Conservation (phyloP, 2,329 filamentous ascomycete species). For the Colletotrichum theobromicola region DNA sequence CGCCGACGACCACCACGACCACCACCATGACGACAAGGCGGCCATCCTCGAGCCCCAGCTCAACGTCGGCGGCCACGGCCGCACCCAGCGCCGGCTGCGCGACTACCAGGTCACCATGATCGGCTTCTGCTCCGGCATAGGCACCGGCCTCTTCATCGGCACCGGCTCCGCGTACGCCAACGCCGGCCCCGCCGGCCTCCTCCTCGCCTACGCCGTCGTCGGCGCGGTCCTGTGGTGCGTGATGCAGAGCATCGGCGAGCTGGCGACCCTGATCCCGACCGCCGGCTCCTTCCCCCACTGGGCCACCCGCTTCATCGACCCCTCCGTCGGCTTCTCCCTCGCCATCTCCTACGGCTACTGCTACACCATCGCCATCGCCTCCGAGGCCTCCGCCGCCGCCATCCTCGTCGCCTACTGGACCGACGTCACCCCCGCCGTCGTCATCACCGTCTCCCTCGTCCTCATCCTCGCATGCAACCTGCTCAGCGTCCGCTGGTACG, state of each 20-base stretch:
- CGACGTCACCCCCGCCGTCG: slow-evolving; percentile 43
- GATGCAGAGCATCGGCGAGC: slow-evolving; percentile 49
- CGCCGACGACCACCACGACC: background rate
- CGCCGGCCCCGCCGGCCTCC: slow-evolving; percentile 48
- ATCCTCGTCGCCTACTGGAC: slow-evolving; percentile 51
- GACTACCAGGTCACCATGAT: slow-evolving; percentile 57
- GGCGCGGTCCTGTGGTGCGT: slow-evolving; percentile 53
- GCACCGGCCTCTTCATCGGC: slow-evolving; percentile 53
- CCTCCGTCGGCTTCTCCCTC: slow-evolving; percentile 46
- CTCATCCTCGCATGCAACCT: slow-evolving; percentile 44
- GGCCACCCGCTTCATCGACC: slow-evolving; percentile 41
- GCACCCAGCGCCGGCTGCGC: slow-evolving; percentile 21
- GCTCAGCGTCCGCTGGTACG: slow-evolving; percentile 46
- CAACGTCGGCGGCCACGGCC: slow-evolving; percentile 19
- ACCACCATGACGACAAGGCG: slow-evolving; percentile 6
- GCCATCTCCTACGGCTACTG: slow-evolving; percentile 54
- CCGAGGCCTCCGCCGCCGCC: slow-evolving; percentile 43
- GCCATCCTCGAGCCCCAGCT: slow-evolving; percentile 20
- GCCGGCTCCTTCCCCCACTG: slow-evolving; percentile 28
- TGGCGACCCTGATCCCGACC: slow-evolving; percentile 34
- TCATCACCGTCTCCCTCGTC: slow-evolving; percentile 47
- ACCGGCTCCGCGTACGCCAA: slow-evolving; percentile 42
- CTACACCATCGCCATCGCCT: slow-evolving; percentile 49
- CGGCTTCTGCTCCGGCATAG: slow-evolving; percentile 49
- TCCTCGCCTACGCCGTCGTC: slow-evolving; percentile 47